Conservation (phyloP, 2,329 filamentous ascomycete species). For the Lomentospora prolificans region DNA sequence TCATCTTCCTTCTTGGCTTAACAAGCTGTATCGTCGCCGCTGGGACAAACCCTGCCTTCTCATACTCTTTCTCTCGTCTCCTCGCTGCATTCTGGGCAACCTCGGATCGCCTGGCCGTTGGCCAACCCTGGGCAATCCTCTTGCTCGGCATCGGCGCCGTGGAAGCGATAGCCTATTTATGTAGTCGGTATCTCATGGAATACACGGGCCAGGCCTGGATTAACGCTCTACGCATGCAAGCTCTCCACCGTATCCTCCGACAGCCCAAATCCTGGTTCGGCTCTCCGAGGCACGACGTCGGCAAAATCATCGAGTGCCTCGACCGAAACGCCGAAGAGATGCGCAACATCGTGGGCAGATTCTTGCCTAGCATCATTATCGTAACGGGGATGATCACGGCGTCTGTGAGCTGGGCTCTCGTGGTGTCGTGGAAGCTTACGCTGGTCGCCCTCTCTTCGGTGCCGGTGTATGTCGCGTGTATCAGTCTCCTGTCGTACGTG, state of each 20-base stretch:
- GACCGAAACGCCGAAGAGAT: conserved; percentile 82
- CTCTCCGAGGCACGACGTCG: conserved; percentile 51
- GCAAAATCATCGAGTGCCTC: conserved; percentile 55
- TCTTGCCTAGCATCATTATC: conserved; percentile 60
- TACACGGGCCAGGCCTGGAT: conserved; percentile 67
- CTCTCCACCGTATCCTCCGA: conserved; percentile 58
- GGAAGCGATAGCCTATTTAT: conserved; percentile 57
- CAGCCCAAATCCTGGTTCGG: conserved; percentile 79
- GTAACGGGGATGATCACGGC: conserved; percentile 56
- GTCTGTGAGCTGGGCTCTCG: conserved; percentile 65
- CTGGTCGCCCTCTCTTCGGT: conserved; percentile 62
- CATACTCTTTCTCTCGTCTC: conserved; percentile 64
- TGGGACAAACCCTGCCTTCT: conserved; percentile 62
- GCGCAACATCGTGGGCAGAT: conserved; percentile 70
- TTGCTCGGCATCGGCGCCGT: conserved; percentile 58
- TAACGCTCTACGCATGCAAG: conserved; percentile 56
- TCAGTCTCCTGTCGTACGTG: conserved; percentile 53
- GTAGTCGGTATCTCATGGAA: conserved; percentile 64
- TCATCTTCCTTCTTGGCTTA: conserved; percentile 50
- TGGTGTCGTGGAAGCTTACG: conserved; percentile 69
- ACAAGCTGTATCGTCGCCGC: conserved; percentile 55
- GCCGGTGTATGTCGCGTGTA: conserved; percentile 57
- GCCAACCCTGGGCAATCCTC: conserved; percentile 57
- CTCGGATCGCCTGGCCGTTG: conserved; percentile 31
- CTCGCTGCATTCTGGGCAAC: conserved; percentile 58